These are phyloP conservation scores for Fusarium sp. DNA, from an alignment of 2,329 filamentous ascomycete species.

Conservation along the genomic window DNA sequence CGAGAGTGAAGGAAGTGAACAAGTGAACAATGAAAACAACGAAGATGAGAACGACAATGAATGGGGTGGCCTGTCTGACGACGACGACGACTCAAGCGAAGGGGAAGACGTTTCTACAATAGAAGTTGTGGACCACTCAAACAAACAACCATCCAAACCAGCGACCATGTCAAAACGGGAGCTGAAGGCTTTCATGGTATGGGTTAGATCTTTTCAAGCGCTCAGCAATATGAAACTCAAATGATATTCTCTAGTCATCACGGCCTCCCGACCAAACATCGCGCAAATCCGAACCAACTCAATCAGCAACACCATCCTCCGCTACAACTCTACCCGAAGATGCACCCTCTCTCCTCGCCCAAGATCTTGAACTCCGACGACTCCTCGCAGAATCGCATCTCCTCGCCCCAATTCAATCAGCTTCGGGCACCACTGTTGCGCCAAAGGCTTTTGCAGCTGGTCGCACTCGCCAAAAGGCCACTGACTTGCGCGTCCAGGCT, in stretches of 20 bases:
- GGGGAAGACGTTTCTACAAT: constrained; percentile 55
- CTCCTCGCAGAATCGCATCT: constrained; percentile 94
- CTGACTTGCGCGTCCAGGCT: constrained; percentile 85
- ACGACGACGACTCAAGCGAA: constrained; percentile 40
- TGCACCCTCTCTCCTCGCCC: constrained; percentile 79
- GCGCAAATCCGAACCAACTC: constrained; percentile 33
- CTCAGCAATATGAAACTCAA: constrained; percentile 3
- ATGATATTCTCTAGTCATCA: constrained; percentile 57
- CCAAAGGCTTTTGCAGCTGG: constrained; percentile 68
- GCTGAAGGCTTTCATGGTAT: constrained; percentile 82
- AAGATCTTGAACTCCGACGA: constrained; percentile 92
- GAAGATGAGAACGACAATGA: constrained; percentile 45
- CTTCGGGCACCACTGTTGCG: constrained; percentile 55
- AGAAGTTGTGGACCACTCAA: constrained; percentile 73
- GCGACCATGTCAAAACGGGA: constrained; percentile 73
- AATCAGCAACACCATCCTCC: constrained; percentile 45
- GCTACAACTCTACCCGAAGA: constrained; percentile 65
- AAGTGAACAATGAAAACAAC: constrained; percentile 43
- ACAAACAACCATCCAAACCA: constrained; percentile 54
- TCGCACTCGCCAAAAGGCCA: constrained; percentile 81
- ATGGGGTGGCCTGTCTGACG: constrained; percentile 50
- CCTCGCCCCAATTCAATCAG: constrained; percentile 66
- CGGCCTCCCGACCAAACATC: constrained; percentile 59
- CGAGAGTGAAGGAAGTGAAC: constrained; percentile 55
- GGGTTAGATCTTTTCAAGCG: not conserved